Evolutionary conservation across 2,329 filamentous ascomycete species (phyloP), one percentile per base, ranked within the genome.

Genomic region (Trichophyton equinum): DNA sequence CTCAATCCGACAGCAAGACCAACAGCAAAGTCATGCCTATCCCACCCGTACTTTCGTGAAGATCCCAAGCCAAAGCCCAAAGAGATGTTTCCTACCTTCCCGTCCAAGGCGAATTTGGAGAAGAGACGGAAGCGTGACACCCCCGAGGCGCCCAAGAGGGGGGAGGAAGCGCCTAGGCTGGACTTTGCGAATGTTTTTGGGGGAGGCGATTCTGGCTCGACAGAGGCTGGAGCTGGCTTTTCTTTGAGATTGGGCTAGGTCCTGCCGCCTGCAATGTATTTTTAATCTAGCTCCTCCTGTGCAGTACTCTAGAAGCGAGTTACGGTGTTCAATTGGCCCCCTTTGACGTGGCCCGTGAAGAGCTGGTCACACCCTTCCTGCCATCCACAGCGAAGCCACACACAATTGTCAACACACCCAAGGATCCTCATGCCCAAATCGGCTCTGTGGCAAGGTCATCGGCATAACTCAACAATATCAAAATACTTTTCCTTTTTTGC

Each of bases 1-100:
- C 77, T 96, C 20, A 85, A 97, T 69, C 94, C 94, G 0, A 79
- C 78, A 0, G 73, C 76, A 4, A 79, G 94, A 18, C 90, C 89
- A 0, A 80, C 82, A 1, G 90, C 92, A 0, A 78, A 78, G 57
- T 82, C 91, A 62, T 85, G 95, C 71, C 79, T 97, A 40, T 77
- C 80, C 56, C 89, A 96, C 72, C 79, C 84, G 40, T 99, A 95
- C 73, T 99, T 99, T 73, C 79, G 74, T 18, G 91, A 97, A 75
- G 87, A 95, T 67, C 94, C 94, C 0, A 88, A 88, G 63, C 89
- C 91, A 1, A 97, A 97, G 76, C 85, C 87, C 6, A 87, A 89
- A 71, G 87, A 87, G 68, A 87, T 99, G 85, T 97, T 99, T 71
- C 94, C 94, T 1, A 97, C 94, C 0, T 99, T 97, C 72, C 94